These are phyloP conservation scores for Zasmidium cellare DNA, from an alignment of 2,329 filamentous ascomycete genomes.

Conservation along the genomic window DNA sequence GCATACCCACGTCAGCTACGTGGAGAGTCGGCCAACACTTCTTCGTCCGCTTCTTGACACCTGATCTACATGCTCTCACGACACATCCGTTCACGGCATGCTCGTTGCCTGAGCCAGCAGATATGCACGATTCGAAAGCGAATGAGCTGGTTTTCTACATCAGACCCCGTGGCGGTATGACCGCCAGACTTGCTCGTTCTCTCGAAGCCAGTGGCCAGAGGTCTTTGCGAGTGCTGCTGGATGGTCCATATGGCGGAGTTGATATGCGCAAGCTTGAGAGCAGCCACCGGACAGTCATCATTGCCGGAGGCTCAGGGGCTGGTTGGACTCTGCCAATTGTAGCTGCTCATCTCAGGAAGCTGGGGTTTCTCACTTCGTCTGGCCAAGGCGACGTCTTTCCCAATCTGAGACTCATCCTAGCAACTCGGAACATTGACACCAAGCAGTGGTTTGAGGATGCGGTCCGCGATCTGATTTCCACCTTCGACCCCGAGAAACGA, in stretches of 20 bases:
- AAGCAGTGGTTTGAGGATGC: slow-evolving; percentile 39
- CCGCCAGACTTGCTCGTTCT: slow-evolving; percentile 48
- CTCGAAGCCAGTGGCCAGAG: slow-evolving; percentile 30
- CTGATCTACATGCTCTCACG: slow-evolving; percentile 48
- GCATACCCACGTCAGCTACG: slow-evolving; percentile 44
- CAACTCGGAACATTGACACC: slow-evolving; percentile 37
- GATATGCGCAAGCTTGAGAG: slow-evolving; percentile 37
- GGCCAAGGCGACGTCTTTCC: slow-evolving; percentile 10
- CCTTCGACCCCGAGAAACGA: too few species aligned
- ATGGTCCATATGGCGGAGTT: slow-evolving; percentile 61
- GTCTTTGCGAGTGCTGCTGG: slow-evolving; percentile 51
- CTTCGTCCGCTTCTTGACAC: slow-evolving; percentile 54
- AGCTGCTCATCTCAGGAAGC: slow-evolving; percentile 36
- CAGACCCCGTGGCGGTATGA: slow-evolving; percentile 52
- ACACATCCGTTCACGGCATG: slow-evolving; percentile 59
- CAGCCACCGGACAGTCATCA: slow-evolving; percentile 48
- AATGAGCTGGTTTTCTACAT: slow-evolving; percentile 56
- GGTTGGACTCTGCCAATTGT: slow-evolving; percentile 54
- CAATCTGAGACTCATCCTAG: slow-evolving; percentile 29
- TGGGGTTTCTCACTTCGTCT: slow-evolving; percentile 16
- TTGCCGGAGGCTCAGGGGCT: slow-evolving; percentile 59
- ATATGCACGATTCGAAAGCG: slow-evolving; percentile 13
- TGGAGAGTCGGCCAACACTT: slow-evolving; percentile 58
- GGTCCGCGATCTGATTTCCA: slow-evolving; percentile 23
- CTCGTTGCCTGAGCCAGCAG: slow-evolving; percentile 42